Evolutionary conservation across 2,329 filamentous ascomycete genomes (phyloP), one percentile per base, ranked within the genome.

Genomic region (Fusarium subtropicale): DNA sequence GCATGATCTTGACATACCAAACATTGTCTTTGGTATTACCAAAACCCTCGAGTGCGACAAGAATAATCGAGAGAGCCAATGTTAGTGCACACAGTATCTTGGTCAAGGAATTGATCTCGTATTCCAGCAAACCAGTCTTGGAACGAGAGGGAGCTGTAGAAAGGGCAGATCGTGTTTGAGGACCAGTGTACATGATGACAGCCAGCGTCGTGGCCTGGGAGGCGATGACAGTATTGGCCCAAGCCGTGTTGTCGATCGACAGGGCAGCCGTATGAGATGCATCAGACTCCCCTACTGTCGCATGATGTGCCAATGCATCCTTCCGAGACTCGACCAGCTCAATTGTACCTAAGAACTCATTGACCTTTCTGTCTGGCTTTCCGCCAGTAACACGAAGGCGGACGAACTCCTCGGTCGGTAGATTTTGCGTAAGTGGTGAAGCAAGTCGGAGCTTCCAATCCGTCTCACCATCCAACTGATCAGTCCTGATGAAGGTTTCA

Each of bases 1-100:
- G 91, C 90, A 97, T 96, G 74, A 98, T 97, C 69, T 97, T 95
- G 71, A 98, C 90, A 79, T 98, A 99, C 96, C 96, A 99, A 26
- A 87, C 82, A 56, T 88, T 87, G 22, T 86, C 88, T 56, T 89
- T 84, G 3, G 88, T 88, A 69, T 84, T 87, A 47, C 90, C 85
- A 68, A 97, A 96, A 0, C 93, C 91, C 78, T 97, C 90, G 3
- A 98, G 81, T 0, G 93, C 94, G 7, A 99, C 96, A 11, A 99
- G 87, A 42, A 97, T 86, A 67, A 97, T 86, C 0, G 95, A 98
- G 5, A 99, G 84, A 1, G 91, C 88, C 2, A 98, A 83, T 0
- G 96, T 99, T 64, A 99, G 85, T 9, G 91, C 88, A 75, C 96
- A 99, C 3, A 99, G 85, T 51, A 98, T 99, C 76, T 99, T 99